Evolutionary conservation across 2,329 filamentous ascomycete species (phyloP), one percentile per base, ranked within the genome.

Genomic region (Ophiostoma sp.): DNA sequence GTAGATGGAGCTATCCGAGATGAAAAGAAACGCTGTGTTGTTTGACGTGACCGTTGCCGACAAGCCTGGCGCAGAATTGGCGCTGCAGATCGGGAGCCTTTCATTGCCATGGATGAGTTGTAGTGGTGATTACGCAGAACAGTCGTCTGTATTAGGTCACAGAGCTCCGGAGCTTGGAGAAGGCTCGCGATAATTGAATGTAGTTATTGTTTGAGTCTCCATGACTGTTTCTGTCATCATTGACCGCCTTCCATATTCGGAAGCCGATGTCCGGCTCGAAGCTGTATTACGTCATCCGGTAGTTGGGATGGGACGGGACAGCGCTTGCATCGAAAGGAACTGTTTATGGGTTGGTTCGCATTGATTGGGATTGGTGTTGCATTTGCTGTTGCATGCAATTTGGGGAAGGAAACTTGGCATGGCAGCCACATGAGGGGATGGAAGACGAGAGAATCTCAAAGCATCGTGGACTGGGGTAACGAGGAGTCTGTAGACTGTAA

Each of bases 1-100:
- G 44, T 48, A n/a, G 20, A 48, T 48, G 17, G 7, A n/a, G 44
- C 6, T 33, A 27, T 6, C 57, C 57, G 57, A 17, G 57, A 15
- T 27, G 57, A 35, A 31, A 27, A 13, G 23, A 31, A n/a, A 11
- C 60, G 33, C 48, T 54, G 57, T 48, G 17, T 23, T 41, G 6
- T 11, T 54, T 20, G 41, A 13, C 11, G 15, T 5, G 65, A 66
- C n/a, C 66, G 67, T 17, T 57, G 60, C 7, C 72, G 68, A 23
- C 39, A 69, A 35, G 69, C 65, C 48, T 48, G 72, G 62, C 71
- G 71, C 68, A 73, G 69, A 1, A 57, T 39, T 15, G 70, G 60
- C 15, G 57, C 70, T 10, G 68, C 69, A 20, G 66, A 71, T 60
- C 71, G 71, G 66, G 66, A 35, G 31, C 35, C 36, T 54, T 20